A percentile compares a stretch with the other conserved stretches of the same genome.
phyloP scores from a whole-genome alignment of 1,284 basidiomycete genomes.

The Moniliella sp. region DNA sequence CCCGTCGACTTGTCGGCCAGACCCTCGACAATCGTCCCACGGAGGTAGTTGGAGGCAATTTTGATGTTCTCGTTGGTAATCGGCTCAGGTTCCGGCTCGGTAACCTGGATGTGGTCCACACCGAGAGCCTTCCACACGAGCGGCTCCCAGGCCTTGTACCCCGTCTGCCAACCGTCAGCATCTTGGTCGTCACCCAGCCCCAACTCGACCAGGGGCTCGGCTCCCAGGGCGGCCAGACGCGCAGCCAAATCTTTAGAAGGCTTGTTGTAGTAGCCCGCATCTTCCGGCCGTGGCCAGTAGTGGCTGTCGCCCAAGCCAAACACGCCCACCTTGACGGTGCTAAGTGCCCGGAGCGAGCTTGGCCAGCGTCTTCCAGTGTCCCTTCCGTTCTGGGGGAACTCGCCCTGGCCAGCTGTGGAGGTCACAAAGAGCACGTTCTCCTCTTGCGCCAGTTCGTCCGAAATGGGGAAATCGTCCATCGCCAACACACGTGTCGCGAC shows the following conservation, averaged over 20 bases:
- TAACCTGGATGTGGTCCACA: constrained; percentile 69
- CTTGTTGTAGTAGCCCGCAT: constrained; percentile 93
- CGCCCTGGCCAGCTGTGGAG: constrained; percentile 90
- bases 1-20: constrained; percentile 68
- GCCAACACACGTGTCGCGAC: constrained; percentile 42
- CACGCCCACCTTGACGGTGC: constrained; percentile 40
- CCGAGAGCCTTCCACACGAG: constrained; percentile 79
- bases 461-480: constrained; percentile 54
- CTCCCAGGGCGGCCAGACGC: constrained; percentile 35
- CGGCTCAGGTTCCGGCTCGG: constrained; percentile 76
- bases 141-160: constrained; percentile 82
- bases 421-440: constrained; percentile 67
- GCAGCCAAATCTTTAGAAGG: constrained; percentile 72
- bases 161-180: constrained; percentile 81
- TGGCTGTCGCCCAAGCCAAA: constrained; percentile 94
- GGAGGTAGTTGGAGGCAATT: constrained; percentile 76
- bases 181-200: constrained; percentile 94
- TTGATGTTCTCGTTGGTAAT: constrained; percentile 99
- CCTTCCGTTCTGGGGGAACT: constrained; percentile 85
- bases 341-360: constrained; percentile 34
- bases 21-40: constrained; percentile 82
- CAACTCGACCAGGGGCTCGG: constrained; percentile 15
- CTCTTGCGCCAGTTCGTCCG: constrained; percentile 41
- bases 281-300: constrained; percentile 96
- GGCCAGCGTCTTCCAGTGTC: constrained; percentile 64